phyloP scores from a whole-genome alignment of 2,329 filamentous ascomycete genomes.

The Stenocarpella maydis region DNA sequence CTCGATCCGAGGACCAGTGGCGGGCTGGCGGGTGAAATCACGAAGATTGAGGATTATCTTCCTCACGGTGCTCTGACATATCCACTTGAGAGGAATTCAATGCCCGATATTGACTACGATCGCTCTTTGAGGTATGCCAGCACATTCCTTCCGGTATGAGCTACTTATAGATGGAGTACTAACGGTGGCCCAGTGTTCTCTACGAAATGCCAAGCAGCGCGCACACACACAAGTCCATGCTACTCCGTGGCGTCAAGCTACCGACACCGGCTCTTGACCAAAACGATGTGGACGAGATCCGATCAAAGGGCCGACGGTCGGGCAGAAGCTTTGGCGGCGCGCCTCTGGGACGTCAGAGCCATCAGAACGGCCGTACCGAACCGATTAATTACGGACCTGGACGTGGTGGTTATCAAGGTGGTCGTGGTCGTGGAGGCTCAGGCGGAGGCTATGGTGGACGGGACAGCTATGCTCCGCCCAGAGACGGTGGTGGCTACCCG shows the following conservation, averaged over 20 bases:
- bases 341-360: constrained; percentile 53
- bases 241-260: constrained; percentile 83
- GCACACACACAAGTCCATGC: constrained; percentile 89
- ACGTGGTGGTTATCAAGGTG: constrained; percentile 34
- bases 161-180: constrained; percentile 38
- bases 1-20: constrained; percentile 79
- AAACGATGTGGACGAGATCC: constrained; percentile 77
- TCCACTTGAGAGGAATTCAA: constrained; percentile 73
- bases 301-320: constrained; percentile 68
- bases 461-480: constrained; percentile 35
- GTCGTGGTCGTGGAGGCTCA: constrained; percentile 31
- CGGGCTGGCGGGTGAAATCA: constrained; percentile 80
- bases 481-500: constrained; percentile 37
- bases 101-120: constrained; percentile 85
- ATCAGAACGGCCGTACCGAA: constrained; percentile 53
- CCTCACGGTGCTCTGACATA: constrained; percentile 84
- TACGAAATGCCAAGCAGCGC: constrained; percentile 81
- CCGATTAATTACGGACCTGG: constrained; percentile 62
- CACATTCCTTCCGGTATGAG: constrained; percentile 7
- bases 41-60: constrained; percentile 84
- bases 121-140: constrained; percentile 78
- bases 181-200: constrained; percentile 68
- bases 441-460: constrained; percentile 31
- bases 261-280: constrained; percentile 76
- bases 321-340: constrained; percentile 77